Base-by-base conservation (phyloP, 768 basidiomycete species). In the Mrakia blollopis region DNA sequence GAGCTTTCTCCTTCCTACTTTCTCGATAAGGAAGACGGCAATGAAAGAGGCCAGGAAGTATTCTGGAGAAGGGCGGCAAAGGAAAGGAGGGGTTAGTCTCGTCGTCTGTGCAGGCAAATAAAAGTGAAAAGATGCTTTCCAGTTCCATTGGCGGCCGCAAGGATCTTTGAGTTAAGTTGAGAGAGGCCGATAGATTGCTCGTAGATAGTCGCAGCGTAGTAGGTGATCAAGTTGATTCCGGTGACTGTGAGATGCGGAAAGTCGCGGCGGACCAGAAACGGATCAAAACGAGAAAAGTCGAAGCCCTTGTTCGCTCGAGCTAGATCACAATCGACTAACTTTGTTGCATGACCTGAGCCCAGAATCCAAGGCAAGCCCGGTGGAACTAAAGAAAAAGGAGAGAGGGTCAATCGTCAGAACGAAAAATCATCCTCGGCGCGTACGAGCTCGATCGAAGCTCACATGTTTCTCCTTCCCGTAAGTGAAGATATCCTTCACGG, bases 111-210 rank as follows among this genome's bases (percentile, higher is more conserved):
- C 39, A 6, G 5, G 39, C 5, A 41, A 11, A 41, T 41, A 11
- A 41, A 5, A 11, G 11, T 41, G 39, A 41, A 41, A 6, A 41
- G 39, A 41, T 41, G 39, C 39, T 5, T 11, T 5, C 39, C 74
- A 3, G 81, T 81, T 4, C 81, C 82, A 72, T 82, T 83, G 30
- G 79, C 79, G 10, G 80, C 81, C 7, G 81, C 80, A 35, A 82
- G 89, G 86, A 73, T 87, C 61, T 88, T 86, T 1, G 89, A 88
- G 67, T 88, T 87, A 44, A 86, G 85, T 78, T 88, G 87, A 37
- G 85, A 85, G 30, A 90, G 85, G 28, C 88, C 89, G n/a, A 90
- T 85, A 25, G 87, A 76, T 16, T 47, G 57, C 63, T 79, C 79
- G 50, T 81, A 78, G 39, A 82, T 79, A 35, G 79, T 79, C 0